Evolutionary conservation across 495 filamentous ascomycete genomes (phyloP).

Genomic region (Polyplosphaeria fusca): DNA sequence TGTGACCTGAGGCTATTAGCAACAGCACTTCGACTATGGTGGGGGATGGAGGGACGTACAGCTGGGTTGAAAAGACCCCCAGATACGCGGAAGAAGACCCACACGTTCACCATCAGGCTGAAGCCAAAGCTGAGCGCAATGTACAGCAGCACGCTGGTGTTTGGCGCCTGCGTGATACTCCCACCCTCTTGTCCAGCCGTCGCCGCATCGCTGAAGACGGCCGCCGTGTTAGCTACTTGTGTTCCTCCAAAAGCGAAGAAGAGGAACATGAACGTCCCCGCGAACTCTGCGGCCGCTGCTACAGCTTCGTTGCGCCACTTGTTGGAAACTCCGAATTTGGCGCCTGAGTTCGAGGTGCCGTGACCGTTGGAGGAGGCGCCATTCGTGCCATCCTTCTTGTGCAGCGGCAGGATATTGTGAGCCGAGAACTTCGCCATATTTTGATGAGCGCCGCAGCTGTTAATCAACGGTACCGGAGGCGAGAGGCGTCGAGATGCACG

Average conservation of each 20-base stretch:
- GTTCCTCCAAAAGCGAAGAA: slow-evolving; percentile 42
- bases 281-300: slow-evolving; percentile 38
- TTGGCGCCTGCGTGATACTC: slow-evolving; percentile 35
- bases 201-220: slow-evolving; percentile 3
- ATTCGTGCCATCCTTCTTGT: slow-evolving; percentile 3
- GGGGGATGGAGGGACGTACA: slow-evolving; percentile 13
- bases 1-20: slow-evolving; percentile 48
- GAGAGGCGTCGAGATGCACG: background rate
- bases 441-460: background rate
- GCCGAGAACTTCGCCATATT: background rate
- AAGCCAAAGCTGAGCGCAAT: slow-evolving; percentile 40
- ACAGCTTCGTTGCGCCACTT: slow-evolving; percentile 37
- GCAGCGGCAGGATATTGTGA: slow-evolving; percentile 3
- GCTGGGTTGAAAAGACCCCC: slow-evolving; percentile 41
- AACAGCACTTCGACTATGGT: background rate
- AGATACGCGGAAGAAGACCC: slow-evolving; percentile 40
- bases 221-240: slow-evolving; percentile 36
- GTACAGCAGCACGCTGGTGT: slow-evolving; percentile 36
- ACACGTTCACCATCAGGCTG: slow-evolving; percentile 41
- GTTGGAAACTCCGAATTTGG: background rate
- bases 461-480: background rate
- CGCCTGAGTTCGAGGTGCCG: background rate
- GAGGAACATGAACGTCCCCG: slow-evolving; percentile 41
- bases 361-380: background rate
- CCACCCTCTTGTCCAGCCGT: slow-evolving; percentile 40